phyloP scores from a whole-genome alignment of 2,329 filamentous ascomycete genomes.

The Aaosphaeria pasadenensis region DNA sequence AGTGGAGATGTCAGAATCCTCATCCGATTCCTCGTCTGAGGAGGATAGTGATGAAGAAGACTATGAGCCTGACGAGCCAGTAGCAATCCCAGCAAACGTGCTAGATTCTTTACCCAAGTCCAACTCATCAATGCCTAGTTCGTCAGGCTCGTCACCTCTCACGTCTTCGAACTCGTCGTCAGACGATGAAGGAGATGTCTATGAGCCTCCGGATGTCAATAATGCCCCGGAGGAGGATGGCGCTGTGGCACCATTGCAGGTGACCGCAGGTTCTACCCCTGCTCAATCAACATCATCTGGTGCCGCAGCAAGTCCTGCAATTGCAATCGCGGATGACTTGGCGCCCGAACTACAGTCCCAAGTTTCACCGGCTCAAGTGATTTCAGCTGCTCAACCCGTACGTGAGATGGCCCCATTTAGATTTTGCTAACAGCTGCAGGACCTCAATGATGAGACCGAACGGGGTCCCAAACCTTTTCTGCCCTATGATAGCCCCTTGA shows the following conservation, averaged over 20 bases:
- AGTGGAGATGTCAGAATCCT: conserved; percentile 32
- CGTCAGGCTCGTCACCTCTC: no score
- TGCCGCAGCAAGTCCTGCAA: no score
- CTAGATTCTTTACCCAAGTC: background rate
- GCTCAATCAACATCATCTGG: no score
- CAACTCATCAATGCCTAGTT: no score
- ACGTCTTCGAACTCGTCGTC: conserved; percentile 1
- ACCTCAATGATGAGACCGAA: conserved; percentile 6
- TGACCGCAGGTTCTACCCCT: no score
- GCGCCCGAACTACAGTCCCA: no score
- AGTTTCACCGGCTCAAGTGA: no score
- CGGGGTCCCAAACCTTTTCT: conserved; percentile 38
- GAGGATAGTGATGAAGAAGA: conserved; percentile 7
- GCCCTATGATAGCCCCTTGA: conserved; percentile 81
- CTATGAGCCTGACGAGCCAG: background rate
- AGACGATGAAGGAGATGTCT: conserved; percentile 25
- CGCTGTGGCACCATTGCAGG: no score
- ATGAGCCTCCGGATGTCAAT: conserved; percentile 28
- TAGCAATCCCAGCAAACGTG: background rate
- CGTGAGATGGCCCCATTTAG: no score
- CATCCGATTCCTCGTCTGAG: conserved; percentile 19
- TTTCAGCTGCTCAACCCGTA: no score
- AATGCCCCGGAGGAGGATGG: background rate
- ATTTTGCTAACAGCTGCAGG: conserved; percentile 6
- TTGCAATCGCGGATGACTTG: no score